These are phyloP conservation scores for Aspergillus uvarum DNA, from an alignment of 2,329 filamentous ascomycete genomes.

Conservation along the genomic window DNA sequence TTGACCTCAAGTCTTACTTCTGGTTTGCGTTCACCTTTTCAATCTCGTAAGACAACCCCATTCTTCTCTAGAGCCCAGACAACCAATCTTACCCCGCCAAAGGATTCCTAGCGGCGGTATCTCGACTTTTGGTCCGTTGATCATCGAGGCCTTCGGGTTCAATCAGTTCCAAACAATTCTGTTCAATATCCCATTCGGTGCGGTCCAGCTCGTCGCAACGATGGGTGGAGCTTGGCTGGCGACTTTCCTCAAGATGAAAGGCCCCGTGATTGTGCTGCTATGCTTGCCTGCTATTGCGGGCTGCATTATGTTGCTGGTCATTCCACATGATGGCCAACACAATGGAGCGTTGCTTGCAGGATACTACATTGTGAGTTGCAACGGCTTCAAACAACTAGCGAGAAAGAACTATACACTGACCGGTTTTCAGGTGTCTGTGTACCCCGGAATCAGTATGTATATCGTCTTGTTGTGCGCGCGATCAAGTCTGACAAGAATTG, in stretches of 20 bases:
- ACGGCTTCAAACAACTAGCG: too few species aligned
- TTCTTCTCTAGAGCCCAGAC: too few species aligned
- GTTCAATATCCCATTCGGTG: conserved; percentile 62
- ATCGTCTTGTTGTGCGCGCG: too few species aligned
- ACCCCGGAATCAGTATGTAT: conserved; percentile 55
- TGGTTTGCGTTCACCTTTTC: conserved; percentile 56
- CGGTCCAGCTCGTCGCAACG: conserved; percentile 60
- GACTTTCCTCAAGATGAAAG: conserved; percentile 56
- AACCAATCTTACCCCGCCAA: conserved; percentile 8
- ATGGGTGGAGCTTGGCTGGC: conserved; percentile 59
- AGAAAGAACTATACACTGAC: background rate
- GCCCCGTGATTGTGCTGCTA: conserved; percentile 54
- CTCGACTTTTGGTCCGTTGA: conserved; percentile 59
- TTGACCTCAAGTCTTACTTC: conserved; percentile 62
- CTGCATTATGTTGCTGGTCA: conserved; percentile 54
- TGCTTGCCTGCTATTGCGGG: conserved; percentile 60
- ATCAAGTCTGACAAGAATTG: conserved; percentile 15
- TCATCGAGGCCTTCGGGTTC: conserved; percentile 60
- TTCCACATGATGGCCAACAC: conserved; percentile 48
- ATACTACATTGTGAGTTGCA: conserved; percentile 50
- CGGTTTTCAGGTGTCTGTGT: conserved; percentile 52
- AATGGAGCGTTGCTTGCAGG: conserved; percentile 55
- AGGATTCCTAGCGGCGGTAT: conserved; percentile 59
- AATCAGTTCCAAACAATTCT: conserved; percentile 57
- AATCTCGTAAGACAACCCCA: conserved; percentile 46